Evolutionary conservation across 2,329 filamentous ascomycete species (phyloP), one percentile per base, ranked within the genome.

Genomic region (Neodidymelliopsis sp.): DNA sequence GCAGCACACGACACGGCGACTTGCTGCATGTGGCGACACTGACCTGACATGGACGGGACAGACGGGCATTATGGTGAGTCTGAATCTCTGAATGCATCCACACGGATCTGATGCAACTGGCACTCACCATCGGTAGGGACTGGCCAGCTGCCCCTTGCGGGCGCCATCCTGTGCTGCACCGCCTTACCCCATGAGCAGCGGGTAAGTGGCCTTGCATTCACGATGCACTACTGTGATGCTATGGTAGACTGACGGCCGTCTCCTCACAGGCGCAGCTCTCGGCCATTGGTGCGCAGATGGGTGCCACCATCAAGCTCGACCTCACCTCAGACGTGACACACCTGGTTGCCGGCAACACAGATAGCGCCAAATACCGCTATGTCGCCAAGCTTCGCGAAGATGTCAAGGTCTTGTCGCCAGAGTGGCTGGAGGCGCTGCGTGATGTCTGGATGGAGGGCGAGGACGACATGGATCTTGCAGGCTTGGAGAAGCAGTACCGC

Each of bases 301-400:
- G 94, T 57, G 94, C 92, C 39, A 74, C 83, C 52, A 89, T 96
- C 79, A 91, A 89, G 64, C 88, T 91, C 72, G 92, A 99, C 72
- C 84, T 99, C 33, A 97, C 92, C n/a, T 90, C 89, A 47, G 91
- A 97, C 71, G 91, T 96, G 36, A 97, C 94, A 4, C 94, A 99
- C 76, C 85, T 99, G 35, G 83, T 99, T 56, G 90, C 96, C 54
- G 94, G 92, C 70, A 87, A 89, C 64, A 89, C 91, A 65, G 84
- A 93, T 69, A 97, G 93, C 1, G 85, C 89, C 38, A 99, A 99
- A 74, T 99, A 99, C 75, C 88, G 87, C 72, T 96, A 96, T 79
- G 93, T 97, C 65, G 94, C 93, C 43, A 90, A 87, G 67, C 89
- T 93, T 70, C 84, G 94, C 41, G 85, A 88, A 36, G 94, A 99